These are phyloP conservation scores for Calonectria hawksworthii DNA, from an alignment of 2,329 filamentous ascomycete genomes.

Conservation along the genomic window DNA sequence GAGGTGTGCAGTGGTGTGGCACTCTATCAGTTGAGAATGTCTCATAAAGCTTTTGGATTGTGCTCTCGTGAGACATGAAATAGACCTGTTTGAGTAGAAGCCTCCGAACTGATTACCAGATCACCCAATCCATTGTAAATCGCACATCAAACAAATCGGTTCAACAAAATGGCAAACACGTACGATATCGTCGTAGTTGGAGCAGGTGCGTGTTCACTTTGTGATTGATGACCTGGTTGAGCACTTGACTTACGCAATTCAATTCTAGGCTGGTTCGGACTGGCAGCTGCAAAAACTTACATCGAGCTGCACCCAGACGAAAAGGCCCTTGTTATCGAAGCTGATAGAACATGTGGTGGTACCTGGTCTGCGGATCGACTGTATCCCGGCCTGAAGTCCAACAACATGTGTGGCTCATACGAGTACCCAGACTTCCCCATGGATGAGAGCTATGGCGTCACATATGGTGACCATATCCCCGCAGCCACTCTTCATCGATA, in stretches of 20 bases:
- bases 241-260: neutral
- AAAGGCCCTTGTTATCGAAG: slow-evolving; percentile 64
- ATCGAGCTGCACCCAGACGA: slow-evolving; percentile 61
- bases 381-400: slow-evolving; percentile 72
- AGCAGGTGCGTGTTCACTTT: neutral
- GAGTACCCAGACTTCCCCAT: slow-evolving; percentile 75
- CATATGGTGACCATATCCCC: slow-evolving; percentile 50
- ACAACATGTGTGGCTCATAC: slow-evolving; percentile 73
- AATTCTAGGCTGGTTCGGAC: slow-evolving; percentile 61
- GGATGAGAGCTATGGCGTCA: slow-evolving; percentile 58
- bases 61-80: neutral
- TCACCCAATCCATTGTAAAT: neutral
- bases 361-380: slow-evolving; percentile 71
- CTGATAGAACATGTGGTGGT: slow-evolving; percentile 65
- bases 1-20: neutral
- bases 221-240: no score
- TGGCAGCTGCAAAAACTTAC: slow-evolving; percentile 65
- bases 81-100: neutral
- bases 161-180: neutral
- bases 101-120: neutral
- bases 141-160: neutral
- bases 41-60: neutral
- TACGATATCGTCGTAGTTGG: slow-evolving; percentile 20
- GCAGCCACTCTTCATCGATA: slow-evolving; percentile 52
- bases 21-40: neutral